These are phyloP conservation scores for Alternaria sp. DNA, from an alignment of 2,329 filamentous ascomycete genomes.

Conservation along the genomic window DNA sequence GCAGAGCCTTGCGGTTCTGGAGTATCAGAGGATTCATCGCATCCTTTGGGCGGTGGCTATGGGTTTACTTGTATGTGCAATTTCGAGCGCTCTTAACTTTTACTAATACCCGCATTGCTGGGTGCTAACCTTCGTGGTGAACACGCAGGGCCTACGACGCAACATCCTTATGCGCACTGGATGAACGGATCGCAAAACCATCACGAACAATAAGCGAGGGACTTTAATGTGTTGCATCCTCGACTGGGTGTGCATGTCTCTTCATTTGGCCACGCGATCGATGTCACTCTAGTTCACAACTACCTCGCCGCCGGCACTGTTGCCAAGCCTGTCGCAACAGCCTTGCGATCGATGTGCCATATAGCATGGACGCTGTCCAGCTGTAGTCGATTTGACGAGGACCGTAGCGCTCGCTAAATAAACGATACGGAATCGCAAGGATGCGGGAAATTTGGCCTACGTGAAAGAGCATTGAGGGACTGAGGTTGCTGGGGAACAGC, in stretches of 20 bases:
- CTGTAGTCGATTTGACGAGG: neutral
- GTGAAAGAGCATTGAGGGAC: neutral
- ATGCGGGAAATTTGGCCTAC: neutral
- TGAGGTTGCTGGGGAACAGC: no score
- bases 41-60: slow-evolving; percentile 9
- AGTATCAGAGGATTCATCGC: neutral
- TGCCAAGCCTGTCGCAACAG: neutral
- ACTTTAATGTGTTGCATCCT: neutral
- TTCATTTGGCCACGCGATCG: neutral
- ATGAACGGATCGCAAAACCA: slow-evolving; percentile 4
- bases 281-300: neutral
- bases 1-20: neutral
- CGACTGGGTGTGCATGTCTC: neutral
- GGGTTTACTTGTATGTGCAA: slow-evolving; percentile 19
- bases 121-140: slow-evolving; percentile 24
- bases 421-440: neutral
- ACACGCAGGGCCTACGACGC: slow-evolving; percentile 21
- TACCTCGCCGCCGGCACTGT: neutral
- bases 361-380: neutral
- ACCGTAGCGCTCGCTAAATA: neutral
- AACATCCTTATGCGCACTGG: slow-evolving; percentile 23
- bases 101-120: slow-evolving; percentile 11
- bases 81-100: neutral
- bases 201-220: neutral
- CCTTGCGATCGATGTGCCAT: neutral